These are phyloP conservation scores for Bullera alba DNA, from an alignment of 768 basidiomycete species.

Conservation along the genomic window DNA sequence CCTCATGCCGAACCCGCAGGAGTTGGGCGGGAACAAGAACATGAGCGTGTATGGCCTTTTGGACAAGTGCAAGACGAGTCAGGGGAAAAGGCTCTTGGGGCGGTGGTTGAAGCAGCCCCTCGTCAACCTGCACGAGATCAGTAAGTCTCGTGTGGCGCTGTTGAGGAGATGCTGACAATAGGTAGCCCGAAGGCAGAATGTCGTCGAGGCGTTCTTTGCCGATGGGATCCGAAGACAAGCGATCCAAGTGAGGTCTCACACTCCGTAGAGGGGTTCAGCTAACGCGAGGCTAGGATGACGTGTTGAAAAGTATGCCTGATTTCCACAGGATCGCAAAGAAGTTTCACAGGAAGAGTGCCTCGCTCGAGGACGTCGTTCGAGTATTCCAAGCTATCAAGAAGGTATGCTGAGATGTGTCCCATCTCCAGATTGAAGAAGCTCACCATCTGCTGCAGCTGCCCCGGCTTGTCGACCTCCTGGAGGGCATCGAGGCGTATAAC, in stretches of 20 bases:
- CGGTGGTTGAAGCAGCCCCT: conserved; percentile 95
- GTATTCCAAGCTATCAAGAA: conserved; percentile 88
- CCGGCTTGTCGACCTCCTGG: conserved; percentile 62
- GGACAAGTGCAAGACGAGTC: conserved; percentile 93
- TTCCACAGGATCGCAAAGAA: conserved; percentile 84
- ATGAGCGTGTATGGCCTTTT: conserved; percentile 81
- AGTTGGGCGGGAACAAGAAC: conserved; percentile 63
- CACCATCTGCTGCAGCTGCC: conserved; percentile 58
- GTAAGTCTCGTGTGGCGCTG: conserved; percentile 51
- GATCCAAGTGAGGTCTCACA: conserved; percentile 56
- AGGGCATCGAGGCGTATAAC: conserved; percentile 49
- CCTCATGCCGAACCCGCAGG: conserved; percentile 65
- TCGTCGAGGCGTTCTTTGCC: conserved; percentile 80
- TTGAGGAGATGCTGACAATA: not conserved
- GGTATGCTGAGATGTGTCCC: conserved; percentile 48
- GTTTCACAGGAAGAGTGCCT: conserved; percentile 75
- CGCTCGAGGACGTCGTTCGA: conserved; percentile 88
- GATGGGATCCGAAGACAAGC: conserved; percentile 60
- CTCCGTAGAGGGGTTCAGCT: not conserved
- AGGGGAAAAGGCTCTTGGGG: conserved; percentile 77
- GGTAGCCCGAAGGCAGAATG: conserved; percentile 71
- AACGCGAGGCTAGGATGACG: conserved; percentile 60
- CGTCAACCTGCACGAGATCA: conserved; percentile 85
- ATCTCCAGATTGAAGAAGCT: not conserved
- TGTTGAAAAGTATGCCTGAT: conserved; percentile 85